Conservation (phyloP, 164 flowering plant species). For the Annona cherimola region DNA sequence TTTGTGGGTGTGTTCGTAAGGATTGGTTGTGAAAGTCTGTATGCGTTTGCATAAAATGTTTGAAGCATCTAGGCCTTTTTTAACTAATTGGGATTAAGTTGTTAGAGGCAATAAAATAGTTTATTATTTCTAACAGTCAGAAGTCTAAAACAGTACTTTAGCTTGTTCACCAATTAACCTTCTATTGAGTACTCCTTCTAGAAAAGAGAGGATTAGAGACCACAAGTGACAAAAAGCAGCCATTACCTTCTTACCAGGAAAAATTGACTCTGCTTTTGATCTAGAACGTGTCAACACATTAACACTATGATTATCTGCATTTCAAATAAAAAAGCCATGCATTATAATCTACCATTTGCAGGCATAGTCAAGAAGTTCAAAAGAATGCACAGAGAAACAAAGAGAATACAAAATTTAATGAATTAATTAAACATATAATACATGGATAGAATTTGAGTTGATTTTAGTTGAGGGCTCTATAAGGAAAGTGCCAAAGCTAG, state of each 20-base stretch:
- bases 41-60: too few species aligned
- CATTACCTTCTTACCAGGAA: constrained; percentile 99
- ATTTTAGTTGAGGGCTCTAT: neutral
- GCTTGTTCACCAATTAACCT: neutral
- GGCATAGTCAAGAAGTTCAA: neutral
- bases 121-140: neutral
- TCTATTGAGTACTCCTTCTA: neutral
- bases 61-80: too few species aligned
- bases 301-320: constrained; percentile 71
- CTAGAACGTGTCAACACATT: constrained; percentile 81
- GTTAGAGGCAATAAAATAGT: neutral
- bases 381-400: neutral
- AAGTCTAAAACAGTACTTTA: neutral
- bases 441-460: too few species aligned
- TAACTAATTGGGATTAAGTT: neutral
- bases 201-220: neutral
- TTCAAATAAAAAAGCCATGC: neutral
- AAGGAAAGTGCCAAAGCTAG: neutral
- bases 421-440: too few species aligned
- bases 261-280: constrained; percentile 69
- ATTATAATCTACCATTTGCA: neutral
- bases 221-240: constrained; percentile 13
- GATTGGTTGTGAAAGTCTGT: too few species aligned
- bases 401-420: neutral
- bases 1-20: too few species aligned